Evolutionary conservation across 495 filamentous ascomycete genomes (phyloP), one percentile per base, ranked within the genome.

Genomic region (Penicillium tannophilum): DNA sequence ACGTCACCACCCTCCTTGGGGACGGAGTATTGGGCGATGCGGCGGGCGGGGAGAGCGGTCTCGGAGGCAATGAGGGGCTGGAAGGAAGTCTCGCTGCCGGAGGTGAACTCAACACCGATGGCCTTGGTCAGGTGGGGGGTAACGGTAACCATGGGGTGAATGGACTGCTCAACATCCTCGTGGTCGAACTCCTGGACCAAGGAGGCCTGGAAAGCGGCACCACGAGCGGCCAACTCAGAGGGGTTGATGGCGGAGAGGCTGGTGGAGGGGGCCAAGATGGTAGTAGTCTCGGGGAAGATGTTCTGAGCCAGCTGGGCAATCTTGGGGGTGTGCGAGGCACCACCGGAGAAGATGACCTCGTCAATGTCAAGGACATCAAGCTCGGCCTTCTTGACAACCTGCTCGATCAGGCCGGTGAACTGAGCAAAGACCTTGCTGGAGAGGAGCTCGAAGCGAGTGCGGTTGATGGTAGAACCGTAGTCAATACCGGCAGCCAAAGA

Each of bases 161-260:
- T 95, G 11, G 90, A 95, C 76, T 97, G 91, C 68, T 93, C 90
- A 62, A 98, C 96, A 70, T 98, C 95, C 54, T 92, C 90, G 54
- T 82, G 76, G 53, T 98, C 94, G 72, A 94, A 98, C 69, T 93
- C 92, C 68, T 90, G 85, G 69, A 98, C 90, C 49, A 98, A 77
- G 49, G 88, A 92, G 17, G 94, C 94, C 79, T 98, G 94, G 67
- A 98, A 90, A 33, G 94, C 93, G 58, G 95, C 94, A 66, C 94
- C 94, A 56, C 94, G 84, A 51, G 91, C 90, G 59, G 88, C 79
- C 46, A 97, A 84, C 72, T 97, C 93, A 16, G 90, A 93, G 28
- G 94, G 94, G 83, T 97, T 97, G 77, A 98, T 84, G 58, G 94
- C 90, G 26, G 81, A 82, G 16, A 85, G 61, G 48, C 76, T 82